A percentile compares a stretch with the other conserved stretches of the same genome.
Evolutionary conservation across 768 basidiomycete species (phyloP).

Genomic region (Psilocybe azurescens): DNA sequence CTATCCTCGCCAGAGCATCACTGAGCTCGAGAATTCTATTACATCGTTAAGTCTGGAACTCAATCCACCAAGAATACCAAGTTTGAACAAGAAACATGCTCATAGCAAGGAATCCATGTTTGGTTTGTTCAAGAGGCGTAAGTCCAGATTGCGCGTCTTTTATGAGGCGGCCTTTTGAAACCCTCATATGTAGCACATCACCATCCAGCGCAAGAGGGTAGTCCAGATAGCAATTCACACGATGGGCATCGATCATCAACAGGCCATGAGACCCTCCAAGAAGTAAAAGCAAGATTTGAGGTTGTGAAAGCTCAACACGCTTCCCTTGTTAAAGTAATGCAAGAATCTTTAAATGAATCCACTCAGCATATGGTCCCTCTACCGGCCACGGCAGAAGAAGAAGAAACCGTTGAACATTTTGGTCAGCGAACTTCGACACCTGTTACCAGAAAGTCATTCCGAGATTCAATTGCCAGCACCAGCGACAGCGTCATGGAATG

Average conservation of each 20-base stretch:
- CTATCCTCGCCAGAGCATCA: slow-evolving; percentile 50
- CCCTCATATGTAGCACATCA: slow-evolving; percentile 18
- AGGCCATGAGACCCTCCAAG: slow-evolving; percentile 37
- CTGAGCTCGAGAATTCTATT: slow-evolving; percentile 62
- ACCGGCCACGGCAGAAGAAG: slow-evolving; percentile 55
- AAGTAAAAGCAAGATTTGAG: slow-evolving; percentile 52
- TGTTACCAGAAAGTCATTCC: slow-evolving; percentile 40
- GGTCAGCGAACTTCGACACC: slow-evolving; percentile 22
- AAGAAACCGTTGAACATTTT: slow-evolving; percentile 23
- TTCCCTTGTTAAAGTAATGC: slow-evolving; percentile 49
- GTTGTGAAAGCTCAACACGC: slow-evolving; percentile 66
- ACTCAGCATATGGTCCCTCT: slow-evolving; percentile 39
- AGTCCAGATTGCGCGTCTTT: slow-evolving; percentile 21
- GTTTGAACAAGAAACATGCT: slow-evolving; percentile 52
- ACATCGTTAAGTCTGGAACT: slow-evolving; percentile 45
- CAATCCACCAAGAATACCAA: slow-evolving; percentile 39
- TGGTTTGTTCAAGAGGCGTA: slow-evolving; percentile 68
- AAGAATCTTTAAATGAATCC: slow-evolving; percentile 35
- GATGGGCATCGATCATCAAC: slow-evolving; percentile 17
- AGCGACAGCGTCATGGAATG: slow-evolving; percentile 67
- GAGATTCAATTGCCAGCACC: slow-evolving; percentile 53
- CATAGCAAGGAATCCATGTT: slow-evolving; percentile 57
- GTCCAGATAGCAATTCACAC: slow-evolving; percentile 11
- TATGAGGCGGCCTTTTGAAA: neutral
- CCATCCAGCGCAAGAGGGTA: slow-evolving; percentile 13